Base-by-base conservation (phyloP, 306 rosid genomes). In the Prinsepia uniflora region DNA sequence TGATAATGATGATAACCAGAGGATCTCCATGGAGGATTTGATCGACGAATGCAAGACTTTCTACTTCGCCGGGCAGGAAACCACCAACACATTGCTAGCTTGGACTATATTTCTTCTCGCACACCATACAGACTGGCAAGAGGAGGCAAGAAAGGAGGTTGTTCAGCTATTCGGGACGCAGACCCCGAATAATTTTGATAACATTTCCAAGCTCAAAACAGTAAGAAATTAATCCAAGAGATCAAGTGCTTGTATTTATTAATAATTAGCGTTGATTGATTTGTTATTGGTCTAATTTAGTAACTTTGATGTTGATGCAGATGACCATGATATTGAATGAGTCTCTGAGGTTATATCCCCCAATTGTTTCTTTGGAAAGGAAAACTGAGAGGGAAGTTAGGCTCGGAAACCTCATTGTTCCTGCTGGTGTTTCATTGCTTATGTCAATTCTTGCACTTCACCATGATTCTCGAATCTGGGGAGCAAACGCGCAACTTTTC, bases 41-140 rank as follows among this genome's bases (percentile, higher is more conserved):
- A 18, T 53, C 0, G 57, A 15, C 20, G 24, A 53, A 8, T 53
- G 57, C 57, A 53, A 53, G 57, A 7, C 57, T 10, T 53, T 53
- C n/a, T 53, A 53, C 0, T 0, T 53, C 19, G 57, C 57, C 1
- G 57, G 57, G 18, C 57, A 53, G n/a, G 24, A 53, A 53, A 53
- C 57, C 11, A 53, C 57, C 18, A 18, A 53, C 20, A 19, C 61
- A 19, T 55, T 5, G 61, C 61, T 55, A 19, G 34, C 61, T 55
- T 55, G 61, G 61, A 55, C 61, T 0, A 2, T 55, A 36, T 55
- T 19, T 55, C 61, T 55, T 55, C 15, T 55, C 6, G 61, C 61
- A 22, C 61, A 55, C 61, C 39, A 55, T 20, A 55, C 61, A 4
- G 61, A 55, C 10, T 55, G 61, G 61, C 61, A 55, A 55, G 61